Conservation (phyloP, 805 yeast species). For the Barnettozyma sucrosica region DNA sequence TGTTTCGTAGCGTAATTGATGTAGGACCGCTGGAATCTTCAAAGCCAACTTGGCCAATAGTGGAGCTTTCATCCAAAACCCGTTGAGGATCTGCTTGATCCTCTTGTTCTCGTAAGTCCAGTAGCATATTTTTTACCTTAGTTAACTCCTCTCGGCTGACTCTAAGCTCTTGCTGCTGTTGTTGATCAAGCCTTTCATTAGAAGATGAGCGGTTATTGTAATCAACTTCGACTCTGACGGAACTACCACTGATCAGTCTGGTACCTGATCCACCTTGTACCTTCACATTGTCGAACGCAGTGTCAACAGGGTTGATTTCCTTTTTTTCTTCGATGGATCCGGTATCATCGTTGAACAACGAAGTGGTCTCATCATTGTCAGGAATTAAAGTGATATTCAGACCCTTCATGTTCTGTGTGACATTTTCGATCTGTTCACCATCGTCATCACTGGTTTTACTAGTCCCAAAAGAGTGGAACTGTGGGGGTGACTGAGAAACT, state of each 20-base stretch:
- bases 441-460: neutral
- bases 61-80: neutral
- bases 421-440: neutral
- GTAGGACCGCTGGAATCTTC: neutral
- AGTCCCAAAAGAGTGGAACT: neutral
- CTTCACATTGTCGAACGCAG: neutral
- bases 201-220: neutral
- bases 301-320: neutral
- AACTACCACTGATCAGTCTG: neutral
- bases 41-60: neutral
- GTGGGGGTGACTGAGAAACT: neutral
- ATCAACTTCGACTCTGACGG: slow-evolving; percentile 1
- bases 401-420: neutral
- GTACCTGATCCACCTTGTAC: neutral
- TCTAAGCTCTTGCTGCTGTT: neutral
- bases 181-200: neutral
- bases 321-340: neutral
- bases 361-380: neutral
- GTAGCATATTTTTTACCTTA: neutral
- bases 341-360: neutral
- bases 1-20: neutral
- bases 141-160: neutral
- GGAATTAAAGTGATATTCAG: neutral
- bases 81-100: neutral
- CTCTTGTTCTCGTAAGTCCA: neutral